phyloP scores from a whole-genome alignment of 2,329 filamentous ascomycete species.

The Coleophoma eucalyptorum region DNA sequence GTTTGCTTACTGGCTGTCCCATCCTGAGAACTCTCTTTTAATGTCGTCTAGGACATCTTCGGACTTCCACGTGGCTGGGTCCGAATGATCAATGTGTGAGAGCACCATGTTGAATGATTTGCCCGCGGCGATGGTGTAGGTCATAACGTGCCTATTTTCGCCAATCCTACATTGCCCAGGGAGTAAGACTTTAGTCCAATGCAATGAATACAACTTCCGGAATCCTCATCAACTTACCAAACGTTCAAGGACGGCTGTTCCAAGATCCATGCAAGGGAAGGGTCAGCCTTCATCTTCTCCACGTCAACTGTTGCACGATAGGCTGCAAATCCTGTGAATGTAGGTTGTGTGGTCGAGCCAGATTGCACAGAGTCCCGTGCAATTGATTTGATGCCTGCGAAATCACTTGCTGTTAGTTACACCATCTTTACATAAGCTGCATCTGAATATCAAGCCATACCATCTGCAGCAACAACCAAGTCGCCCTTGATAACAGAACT shows the following conservation, averaged over 20 bases:
- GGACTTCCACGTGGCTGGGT: constrained; percentile 26
- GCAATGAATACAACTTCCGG: too few species aligned
- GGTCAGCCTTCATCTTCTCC: not conserved
- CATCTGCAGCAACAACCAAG: constrained; percentile 31
- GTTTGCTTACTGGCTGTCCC: constrained; percentile 26
- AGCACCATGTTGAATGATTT: constrained; percentile 43
- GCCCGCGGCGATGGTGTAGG: constrained; percentile 37
- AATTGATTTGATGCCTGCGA: too few species aligned
- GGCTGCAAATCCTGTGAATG: not conserved
- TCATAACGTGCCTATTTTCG: constrained; percentile 39
- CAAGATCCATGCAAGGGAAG: too few species aligned
- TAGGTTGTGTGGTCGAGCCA: not conserved
- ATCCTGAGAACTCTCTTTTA: constrained; percentile 27
- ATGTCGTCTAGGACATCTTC: constrained; percentile 27
- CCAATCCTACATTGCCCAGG: too few species aligned
- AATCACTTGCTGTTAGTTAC: too few species aligned
- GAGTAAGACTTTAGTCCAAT: too few species aligned
- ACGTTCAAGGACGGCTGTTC: too few species aligned
- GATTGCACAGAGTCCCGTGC: constrained; percentile 2
- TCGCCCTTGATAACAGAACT: constrained; percentile 22
- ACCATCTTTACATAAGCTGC: too few species aligned
- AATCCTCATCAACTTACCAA: too few species aligned
- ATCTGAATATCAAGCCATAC: too few species aligned
- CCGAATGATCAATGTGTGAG: constrained; percentile 34
- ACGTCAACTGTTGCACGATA: not conserved